Conservation (phyloP, 257 asterid genomes). For the Jaltomata sinuosa region DNA sequence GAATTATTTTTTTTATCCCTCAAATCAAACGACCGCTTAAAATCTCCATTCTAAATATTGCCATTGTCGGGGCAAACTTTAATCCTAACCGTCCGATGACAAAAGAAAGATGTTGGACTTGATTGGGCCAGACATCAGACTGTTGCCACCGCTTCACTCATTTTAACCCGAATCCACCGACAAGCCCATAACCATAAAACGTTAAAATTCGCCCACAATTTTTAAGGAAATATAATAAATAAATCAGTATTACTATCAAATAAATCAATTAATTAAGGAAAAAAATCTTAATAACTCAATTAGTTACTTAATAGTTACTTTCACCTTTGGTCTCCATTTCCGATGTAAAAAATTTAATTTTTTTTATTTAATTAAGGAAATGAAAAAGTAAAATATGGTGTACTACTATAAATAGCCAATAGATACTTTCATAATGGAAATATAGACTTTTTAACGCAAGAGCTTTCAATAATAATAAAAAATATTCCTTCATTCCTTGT, state of each 20-base stretch:
- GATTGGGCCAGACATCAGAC: not conserved
- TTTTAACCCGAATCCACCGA: not conserved
- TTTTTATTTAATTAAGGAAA: not conserved
- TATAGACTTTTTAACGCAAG: not conserved
- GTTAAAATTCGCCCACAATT: not conserved
- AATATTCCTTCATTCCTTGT: not conserved
- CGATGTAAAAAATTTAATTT: too few species aligned
- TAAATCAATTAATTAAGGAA: not conserved
- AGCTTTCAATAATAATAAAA: not conserved
- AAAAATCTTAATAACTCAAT: too few species aligned
- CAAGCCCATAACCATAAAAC: not conserved
- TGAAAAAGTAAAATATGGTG: not conserved
- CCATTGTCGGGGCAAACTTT: not conserved
- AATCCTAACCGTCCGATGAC: not conserved
- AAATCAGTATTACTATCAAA: not conserved
- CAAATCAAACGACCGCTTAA: not conserved
- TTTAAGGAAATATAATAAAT: not conserved
- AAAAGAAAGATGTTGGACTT: not conserved
- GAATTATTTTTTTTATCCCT: too few species aligned
- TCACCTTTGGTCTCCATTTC: too few species aligned
- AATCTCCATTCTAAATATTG: too few species aligned
- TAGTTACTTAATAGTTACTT: too few species aligned
- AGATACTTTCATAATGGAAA: not conserved
- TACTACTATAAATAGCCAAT: not conserved
- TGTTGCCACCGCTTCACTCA: not conserved